Percentiles rank a stretch among this genome's conserved stretches.
Evolutionary conservation across 768 basidiomycete genomes (phyloP).

Genomic region (Tylopilus sp.): DNA sequence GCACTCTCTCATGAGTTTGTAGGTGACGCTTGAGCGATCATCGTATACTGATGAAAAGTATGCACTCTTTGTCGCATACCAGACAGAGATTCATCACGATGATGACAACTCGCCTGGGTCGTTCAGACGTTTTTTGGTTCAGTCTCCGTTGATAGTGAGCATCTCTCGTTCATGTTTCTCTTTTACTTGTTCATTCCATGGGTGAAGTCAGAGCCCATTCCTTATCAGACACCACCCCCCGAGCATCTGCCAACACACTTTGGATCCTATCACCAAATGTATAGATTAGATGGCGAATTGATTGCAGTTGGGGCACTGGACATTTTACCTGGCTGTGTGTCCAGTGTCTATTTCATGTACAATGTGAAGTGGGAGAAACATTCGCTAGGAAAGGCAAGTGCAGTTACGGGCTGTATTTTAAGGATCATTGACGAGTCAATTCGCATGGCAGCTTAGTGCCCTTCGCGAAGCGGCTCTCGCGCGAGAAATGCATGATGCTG

Average conservation of each 20-base stretch:
- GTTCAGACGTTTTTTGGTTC: conserved; percentile 76
- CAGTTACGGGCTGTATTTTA: not conserved
- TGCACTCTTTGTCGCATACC: conserved; percentile 73
- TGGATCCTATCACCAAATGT: conserved; percentile 92
- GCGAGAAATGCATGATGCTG: conserved; percentile 69
- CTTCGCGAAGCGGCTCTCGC: conserved; percentile 76
- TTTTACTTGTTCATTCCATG: not conserved
- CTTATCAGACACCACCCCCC: conserved; percentile 48
- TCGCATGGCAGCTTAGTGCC: conserved; percentile 65
- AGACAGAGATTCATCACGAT: conserved; percentile 75
- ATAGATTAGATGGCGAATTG: conserved; percentile 75
- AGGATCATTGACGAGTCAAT: not conserved
- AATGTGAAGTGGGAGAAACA: conserved; percentile 63
- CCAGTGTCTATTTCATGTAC: conserved; percentile 89
- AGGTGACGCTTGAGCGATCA: conserved; percentile 78
- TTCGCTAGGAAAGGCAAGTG: conserved; percentile 76
- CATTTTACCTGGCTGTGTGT: conserved; percentile 83
- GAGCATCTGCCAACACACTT: conserved; percentile 67
- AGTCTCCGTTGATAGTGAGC: conserved; percentile 69
- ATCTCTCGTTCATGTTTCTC: not conserved
- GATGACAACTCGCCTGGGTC: conserved; percentile 41
- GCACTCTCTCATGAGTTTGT: not conserved
- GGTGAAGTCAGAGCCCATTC: conserved; percentile 55
- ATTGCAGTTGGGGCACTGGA: conserved; percentile 89
- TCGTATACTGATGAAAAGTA: conserved; percentile 80